These are phyloP conservation scores for Trichosporon inkin DNA, from an alignment of 1,284 basidiomycete species.

Conservation along the genomic window DNA sequence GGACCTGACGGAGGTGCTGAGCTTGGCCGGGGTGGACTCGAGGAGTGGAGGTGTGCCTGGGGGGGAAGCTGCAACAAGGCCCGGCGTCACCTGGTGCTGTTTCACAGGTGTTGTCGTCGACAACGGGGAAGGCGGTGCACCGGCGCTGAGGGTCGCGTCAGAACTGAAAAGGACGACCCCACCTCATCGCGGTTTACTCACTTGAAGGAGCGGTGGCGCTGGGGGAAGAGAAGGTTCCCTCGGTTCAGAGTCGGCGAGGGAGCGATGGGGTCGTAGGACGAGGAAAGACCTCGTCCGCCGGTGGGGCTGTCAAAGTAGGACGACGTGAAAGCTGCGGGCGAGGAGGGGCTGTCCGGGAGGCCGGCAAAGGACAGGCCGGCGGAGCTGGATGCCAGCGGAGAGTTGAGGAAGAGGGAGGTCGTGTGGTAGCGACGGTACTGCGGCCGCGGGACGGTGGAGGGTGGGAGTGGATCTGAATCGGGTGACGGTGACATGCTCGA, in stretches of 20 bases:
- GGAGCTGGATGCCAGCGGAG: neutral
- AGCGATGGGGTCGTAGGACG: conserved; percentile 1
- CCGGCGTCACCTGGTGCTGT: neutral
- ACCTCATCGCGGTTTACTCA: too few relatives aligned
- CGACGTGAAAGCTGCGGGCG: neutral
- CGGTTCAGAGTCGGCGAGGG: neutral
- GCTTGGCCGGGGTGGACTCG: neutral
- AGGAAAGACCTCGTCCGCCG: conserved; percentile 1
- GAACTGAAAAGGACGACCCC: too few relatives aligned
- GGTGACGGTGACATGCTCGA: conserved; percentile 1
- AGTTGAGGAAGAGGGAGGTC: neutral
- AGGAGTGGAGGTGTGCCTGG: conserved; percentile 1
- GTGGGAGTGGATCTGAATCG: neutral
- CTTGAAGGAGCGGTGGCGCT: conserved; percentile 3
- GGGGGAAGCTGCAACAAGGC: neutral
- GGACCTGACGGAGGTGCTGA: conserved; percentile 1
- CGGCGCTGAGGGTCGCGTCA: neutral
- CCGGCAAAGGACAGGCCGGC: conserved; percentile 3
- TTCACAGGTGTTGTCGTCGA: neutral
- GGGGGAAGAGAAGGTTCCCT: neutral
- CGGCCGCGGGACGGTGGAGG: neutral
- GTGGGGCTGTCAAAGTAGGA: conserved; percentile 5
- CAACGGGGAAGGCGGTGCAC: neutral
- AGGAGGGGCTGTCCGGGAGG: conserved; percentile 2
- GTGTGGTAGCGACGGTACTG: neutral